Evolutionary conservation across 768 basidiomycete species (phyloP).

Genomic region (Cubamyces lactineus): DNA sequence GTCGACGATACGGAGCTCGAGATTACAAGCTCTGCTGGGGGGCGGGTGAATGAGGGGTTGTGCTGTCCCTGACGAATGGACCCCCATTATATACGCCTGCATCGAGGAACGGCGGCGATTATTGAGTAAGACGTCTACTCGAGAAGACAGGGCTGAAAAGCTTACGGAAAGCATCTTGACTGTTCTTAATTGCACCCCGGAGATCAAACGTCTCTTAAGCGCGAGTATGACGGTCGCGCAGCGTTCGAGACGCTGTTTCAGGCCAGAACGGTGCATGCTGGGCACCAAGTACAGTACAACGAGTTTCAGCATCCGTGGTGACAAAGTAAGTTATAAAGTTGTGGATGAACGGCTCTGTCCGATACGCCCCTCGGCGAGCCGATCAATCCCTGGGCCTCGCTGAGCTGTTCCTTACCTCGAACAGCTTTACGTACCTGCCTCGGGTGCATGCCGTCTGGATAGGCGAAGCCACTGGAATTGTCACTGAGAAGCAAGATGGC

Average conservation of each 20-base stretch:
- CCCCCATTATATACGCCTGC: background rate
- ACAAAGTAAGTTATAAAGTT: background rate
- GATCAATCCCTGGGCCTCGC: too few relatives aligned
- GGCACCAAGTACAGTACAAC: background rate
- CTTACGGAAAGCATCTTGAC: background rate
- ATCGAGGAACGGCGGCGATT: background rate
- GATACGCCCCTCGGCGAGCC: too few relatives aligned
- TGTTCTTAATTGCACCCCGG: background rate
- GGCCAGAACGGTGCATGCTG: background rate
- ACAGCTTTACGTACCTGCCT: too few relatives aligned
- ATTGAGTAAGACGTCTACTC: background rate
- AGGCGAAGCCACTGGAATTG: too few relatives aligned
- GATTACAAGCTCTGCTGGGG: background rate
- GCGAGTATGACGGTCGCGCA: background rate
- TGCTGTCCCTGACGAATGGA: background rate
- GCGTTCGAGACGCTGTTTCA: background rate
- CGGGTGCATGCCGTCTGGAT: too few relatives aligned
- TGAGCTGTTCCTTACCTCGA: too few relatives aligned
- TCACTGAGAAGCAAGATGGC: too few relatives aligned
- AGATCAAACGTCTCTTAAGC: background rate
- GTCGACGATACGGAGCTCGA: background rate
- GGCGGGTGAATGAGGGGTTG: background rate
- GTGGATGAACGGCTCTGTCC: too few relatives aligned
- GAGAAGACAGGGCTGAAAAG: background rate
- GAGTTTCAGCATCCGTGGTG: background rate